A percentile compares a stretch with the other conserved stretches of the same genome.
These are phyloP conservation scores for Posidonia australis DNA, from an alignment of 106 monocot species.

Conservation along the genomic window DNA sequence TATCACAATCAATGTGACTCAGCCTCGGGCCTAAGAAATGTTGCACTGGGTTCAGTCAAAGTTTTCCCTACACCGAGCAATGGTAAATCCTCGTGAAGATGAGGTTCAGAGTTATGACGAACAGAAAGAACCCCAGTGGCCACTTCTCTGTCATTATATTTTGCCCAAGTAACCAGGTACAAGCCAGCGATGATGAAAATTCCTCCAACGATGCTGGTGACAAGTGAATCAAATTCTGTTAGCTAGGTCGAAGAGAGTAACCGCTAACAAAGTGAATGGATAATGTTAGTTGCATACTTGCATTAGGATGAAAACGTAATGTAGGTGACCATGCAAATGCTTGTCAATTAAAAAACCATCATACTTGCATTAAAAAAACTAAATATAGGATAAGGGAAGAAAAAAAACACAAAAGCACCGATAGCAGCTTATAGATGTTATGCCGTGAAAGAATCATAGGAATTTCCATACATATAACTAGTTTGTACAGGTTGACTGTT, in stretches of 20 bases:
- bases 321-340: too few relatives aligned
- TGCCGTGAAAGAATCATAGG: too few relatives aligned
- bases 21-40: not conserved
- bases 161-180: constrained; percentile 6
- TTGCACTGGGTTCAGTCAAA: not conserved
- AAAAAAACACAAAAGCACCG: too few relatives aligned
- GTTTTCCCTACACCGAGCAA: not conserved
- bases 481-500: too few relatives aligned
- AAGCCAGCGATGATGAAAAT: not conserved
- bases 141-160: not conserved
- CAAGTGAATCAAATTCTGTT: not conserved
- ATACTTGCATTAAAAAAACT: too few relatives aligned
- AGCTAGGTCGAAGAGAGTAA: not conserved
- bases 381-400: too few relatives aligned
- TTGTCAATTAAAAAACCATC: too few relatives aligned
- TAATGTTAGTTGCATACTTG: not conserved
- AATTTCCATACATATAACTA: too few relatives aligned
- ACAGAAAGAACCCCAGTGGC: not conserved
- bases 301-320: too few relatives aligned
- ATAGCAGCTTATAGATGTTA: too few relatives aligned
- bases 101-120: not conserved
- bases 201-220: constrained; percentile 7
- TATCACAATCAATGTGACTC: not conserved
- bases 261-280: not conserved
- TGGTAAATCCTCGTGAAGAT: not conserved